phyloP scores from a whole-genome alignment of 2,329 filamentous ascomycete genomes.

The Sporothrix pallida region DNA sequence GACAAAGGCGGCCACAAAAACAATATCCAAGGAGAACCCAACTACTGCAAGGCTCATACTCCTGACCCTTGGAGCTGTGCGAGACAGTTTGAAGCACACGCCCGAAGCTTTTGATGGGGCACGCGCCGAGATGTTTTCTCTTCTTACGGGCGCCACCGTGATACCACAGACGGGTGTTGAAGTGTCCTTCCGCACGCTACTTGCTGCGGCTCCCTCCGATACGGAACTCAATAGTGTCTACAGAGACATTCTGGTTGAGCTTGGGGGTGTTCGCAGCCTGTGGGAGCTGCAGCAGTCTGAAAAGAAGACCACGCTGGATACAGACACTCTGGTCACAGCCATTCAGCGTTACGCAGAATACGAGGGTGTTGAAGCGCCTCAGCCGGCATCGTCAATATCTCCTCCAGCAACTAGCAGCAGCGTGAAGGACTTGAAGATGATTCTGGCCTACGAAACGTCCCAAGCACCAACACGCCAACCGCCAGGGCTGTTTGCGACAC shows the following conservation, averaged over 20 bases:
- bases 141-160: conserved; percentile 37
- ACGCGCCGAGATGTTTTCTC: conserved; percentile 37
- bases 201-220: not conserved
- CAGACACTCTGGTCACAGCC: conserved; percentile 3
- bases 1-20: too few relatives aligned
- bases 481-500: not conserved
- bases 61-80: not conserved
- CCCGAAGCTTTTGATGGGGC: not conserved
- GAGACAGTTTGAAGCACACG: not conserved
- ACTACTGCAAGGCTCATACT: not conserved
- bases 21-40: not conserved
- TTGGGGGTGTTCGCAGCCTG: conserved; percentile 37
- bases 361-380: not conserved
- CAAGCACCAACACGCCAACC: not conserved
- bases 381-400: not conserved
- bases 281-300: conserved; percentile 30
- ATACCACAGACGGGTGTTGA: conserved; percentile 3
- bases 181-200: conserved; percentile 32
- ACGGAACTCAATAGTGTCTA: not conserved
- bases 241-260: conserved; percentile 37
- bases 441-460: not conserved
- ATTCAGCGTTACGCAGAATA: conserved; percentile 30
- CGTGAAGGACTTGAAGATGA: conserved; percentile 24
- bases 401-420: not conserved
- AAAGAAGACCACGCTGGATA: not conserved